Conservation (phyloP, 2,329 filamentous ascomycete species). For the Exophiala bonariae region DNA sequence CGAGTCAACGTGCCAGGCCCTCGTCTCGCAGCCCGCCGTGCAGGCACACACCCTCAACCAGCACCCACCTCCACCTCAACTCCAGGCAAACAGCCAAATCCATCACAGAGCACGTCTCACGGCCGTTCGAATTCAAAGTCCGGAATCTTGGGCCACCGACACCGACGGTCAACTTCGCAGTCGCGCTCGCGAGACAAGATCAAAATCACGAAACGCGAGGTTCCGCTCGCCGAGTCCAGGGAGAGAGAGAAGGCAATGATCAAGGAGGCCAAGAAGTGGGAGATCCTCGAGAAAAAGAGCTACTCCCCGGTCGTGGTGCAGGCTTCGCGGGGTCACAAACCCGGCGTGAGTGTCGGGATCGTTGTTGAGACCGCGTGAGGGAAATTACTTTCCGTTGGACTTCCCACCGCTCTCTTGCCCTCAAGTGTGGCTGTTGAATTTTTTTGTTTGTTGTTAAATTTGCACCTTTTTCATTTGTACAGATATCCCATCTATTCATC, state of each 20-base stretch:
- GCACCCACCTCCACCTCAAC: background rate
- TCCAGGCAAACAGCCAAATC: slow-evolving; percentile 2
- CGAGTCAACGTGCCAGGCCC: slow-evolving; percentile 19
- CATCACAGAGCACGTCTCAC: background rate
- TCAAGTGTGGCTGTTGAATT: too few relatives aligned
- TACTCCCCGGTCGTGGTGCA: slow-evolving; percentile 24
- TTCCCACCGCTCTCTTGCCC: too few relatives aligned
- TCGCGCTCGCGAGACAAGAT: slow-evolving; percentile 13
- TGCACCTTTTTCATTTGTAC: too few relatives aligned
- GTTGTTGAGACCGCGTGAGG: slow-evolving; percentile 21
- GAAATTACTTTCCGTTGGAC: background rate
- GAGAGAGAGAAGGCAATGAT: slow-evolving; percentile 16
- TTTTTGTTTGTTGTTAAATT: too few relatives aligned
- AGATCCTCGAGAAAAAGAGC: slow-evolving; percentile 23
- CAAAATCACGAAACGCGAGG: slow-evolving; percentile 14
- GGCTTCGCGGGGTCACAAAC: slow-evolving; percentile 21
- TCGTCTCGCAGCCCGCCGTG: slow-evolving; percentile 14
- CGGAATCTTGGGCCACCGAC: slow-evolving; percentile 16
- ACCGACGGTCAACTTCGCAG: slow-evolving; percentile 16
- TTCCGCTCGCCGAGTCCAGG: slow-evolving; percentile 9
- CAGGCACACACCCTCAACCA: slow-evolving; percentile 6
- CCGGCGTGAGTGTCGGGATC: slow-evolving; percentile 22
- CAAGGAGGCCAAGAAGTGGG: slow-evolving; percentile 14
- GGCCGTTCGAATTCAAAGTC: background rate
- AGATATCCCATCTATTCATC: too few relatives aligned